phyloP scores from a whole-genome alignment of 495 filamentous ascomycete genomes.

The Aspergillus mulundensis region DNA sequence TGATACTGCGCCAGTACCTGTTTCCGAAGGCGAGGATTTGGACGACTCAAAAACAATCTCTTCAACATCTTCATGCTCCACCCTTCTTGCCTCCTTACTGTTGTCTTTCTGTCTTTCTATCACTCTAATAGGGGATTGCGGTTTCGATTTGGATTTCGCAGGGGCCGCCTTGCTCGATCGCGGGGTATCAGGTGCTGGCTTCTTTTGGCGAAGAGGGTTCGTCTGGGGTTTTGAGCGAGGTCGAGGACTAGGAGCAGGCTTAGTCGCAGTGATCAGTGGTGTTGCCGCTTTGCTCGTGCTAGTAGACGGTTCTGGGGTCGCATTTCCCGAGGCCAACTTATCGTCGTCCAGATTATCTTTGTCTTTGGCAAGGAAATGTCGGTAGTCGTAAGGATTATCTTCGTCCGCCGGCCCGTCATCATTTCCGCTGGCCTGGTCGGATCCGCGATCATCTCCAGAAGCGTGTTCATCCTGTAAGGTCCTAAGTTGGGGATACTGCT shows the following conservation, averaged over 20 bases:
- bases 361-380: slow-evolving; percentile 50
- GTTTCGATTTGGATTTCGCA: slow-evolving; percentile 16
- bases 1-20: slow-evolving; percentile 28
- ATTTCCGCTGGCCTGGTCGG: slow-evolving; percentile 33
- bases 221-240: slow-evolving; percentile 31
- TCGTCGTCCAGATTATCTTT: slow-evolving; percentile 30
- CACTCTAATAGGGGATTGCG: slow-evolving; percentile 7
- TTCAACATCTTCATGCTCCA: slow-evolving; percentile 7
- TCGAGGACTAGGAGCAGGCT: slow-evolving; percentile 27
- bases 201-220: slow-evolving; percentile 36
- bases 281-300: slow-evolving; percentile 33
- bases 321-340: slow-evolving; percentile 32
- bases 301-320: slow-evolving; percentile 36
- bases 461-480: slow-evolving; percentile 38
- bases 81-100: neutral
- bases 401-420: slow-evolving; percentile 47
- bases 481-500: slow-evolving; percentile 45
- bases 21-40: slow-evolving; percentile 31
- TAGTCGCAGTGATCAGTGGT: slow-evolving; percentile 26
- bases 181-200: slow-evolving; percentile 19
- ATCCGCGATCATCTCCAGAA: slow-evolving; percentile 38
- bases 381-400: slow-evolving; percentile 55
- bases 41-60: slow-evolving; percentile 22
- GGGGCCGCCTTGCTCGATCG: slow-evolving; percentile 12
- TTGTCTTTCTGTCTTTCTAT: neutral